A percentile compares a stretch with the other conserved stretches of the same genome.
phyloP scores from a whole-genome alignment of 2,329 filamentous ascomycete genomes.

The Monilinia polystroma region DNA sequence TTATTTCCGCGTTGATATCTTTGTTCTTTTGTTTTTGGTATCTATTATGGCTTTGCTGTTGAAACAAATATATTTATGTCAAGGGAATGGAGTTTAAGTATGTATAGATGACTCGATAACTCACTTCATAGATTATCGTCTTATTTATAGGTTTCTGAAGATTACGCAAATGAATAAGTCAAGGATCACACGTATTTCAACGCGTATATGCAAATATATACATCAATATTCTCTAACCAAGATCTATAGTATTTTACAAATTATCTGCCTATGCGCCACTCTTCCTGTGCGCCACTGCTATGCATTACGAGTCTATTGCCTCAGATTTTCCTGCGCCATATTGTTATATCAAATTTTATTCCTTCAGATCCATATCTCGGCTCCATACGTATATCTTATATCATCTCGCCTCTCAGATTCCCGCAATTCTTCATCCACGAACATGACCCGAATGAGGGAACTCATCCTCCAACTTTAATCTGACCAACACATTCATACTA shows the following conservation, averaged over 20 bases:
- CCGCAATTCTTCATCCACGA: constrained; percentile 1
- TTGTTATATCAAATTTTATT: neutral
- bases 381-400: neutral
- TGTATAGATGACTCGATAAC: too few species aligned
- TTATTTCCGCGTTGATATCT: too few species aligned
- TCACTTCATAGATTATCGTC: too few species aligned
- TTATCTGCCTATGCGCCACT: constrained; percentile 1
- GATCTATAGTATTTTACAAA: constrained; percentile 18
- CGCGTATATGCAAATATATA: neutral
- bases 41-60: too few species aligned
- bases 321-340: constrained; percentile 3
- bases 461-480: constrained; percentile 87
- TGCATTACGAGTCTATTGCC: constrained; percentile 6
- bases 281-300: constrained; percentile 12
- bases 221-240: constrained; percentile 7
- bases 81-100: too few species aligned
- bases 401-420: neutral
- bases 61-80: too few species aligned
- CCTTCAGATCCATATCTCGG: neutral
- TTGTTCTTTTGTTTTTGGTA: too few species aligned
- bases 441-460: constrained; percentile 58
- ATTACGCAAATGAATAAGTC: neutral
- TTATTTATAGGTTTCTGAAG: neutral
- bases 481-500: constrained; percentile 97
- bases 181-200: neutral